Evolutionary conservation across 345 rosid genomes (phyloP), one percentile per base, ranked within the genome.

Genomic region (Pistacia integerrima): DNA sequence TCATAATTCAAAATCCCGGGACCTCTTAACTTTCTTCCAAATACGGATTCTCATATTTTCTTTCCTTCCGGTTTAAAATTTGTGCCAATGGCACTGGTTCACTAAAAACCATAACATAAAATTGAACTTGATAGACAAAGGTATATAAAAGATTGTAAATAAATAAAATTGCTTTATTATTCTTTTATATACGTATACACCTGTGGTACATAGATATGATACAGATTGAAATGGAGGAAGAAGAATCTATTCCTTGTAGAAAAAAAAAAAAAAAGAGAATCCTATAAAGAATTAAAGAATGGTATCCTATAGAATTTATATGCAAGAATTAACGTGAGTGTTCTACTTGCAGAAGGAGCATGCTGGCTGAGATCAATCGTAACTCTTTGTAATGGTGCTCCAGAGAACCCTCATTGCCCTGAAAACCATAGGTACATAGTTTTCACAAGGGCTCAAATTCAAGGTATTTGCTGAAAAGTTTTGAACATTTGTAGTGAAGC

Each of bases 211-310:
- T 55, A 17, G 52, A 38, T 55, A 20, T 57, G 17, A 38, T 54
- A 55, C 63, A 74, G 61, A 65, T 35, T 38, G 68, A 41, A 56
- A 52, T 36, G 28, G 60, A 4, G 18, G 6, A 72, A 46, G 35
- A 71, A 56, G 76, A 51, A 33, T 72, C 74, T 58, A 74, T 74
- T 30, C 72, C 68, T 44, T 30, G 65, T 41, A 14, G 4, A 16
- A 36, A 9, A 20, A 10, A 8, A 30, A 52, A 4, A 61, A 48
- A 56, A 68, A 25, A 25, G 25, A 38, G 46, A 20, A 22, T 20
- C 54, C 70, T 72, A 62, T 66, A 80, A 78, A 74, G 78, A 85
- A 82, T 75, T 35, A 76, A 74, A 70, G 77, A 79, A 73, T 74
- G 73, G 49, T 44, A 74, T 25, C 54, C 57, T 65, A 55, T 73